These are phyloP conservation scores for Jamesozyma piceae DNA, from an alignment of 805 yeast species.

Conservation along the genomic window DNA sequence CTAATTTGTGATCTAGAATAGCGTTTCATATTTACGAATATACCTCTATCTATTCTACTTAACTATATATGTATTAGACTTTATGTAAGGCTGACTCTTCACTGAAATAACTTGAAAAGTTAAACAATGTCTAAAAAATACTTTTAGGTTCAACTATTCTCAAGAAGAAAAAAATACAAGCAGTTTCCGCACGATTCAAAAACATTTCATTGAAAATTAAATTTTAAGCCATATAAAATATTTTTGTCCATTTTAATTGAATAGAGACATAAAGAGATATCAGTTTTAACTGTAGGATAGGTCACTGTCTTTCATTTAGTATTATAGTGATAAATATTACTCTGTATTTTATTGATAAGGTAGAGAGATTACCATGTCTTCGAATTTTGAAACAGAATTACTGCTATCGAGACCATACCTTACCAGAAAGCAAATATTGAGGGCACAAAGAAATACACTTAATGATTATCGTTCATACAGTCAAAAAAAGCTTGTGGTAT, in stretches of 20 bases:
- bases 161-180: background rate
- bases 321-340: too few species aligned
- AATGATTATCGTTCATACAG: conserved; percentile 41
- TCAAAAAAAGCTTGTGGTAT: conserved; percentile 44
- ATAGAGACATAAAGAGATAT: too few species aligned
- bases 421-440: conserved; percentile 43
- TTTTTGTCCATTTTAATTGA: too few species aligned
- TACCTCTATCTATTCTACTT: too few species aligned
- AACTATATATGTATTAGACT: too few species aligned
- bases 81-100: too few species aligned
- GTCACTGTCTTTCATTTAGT: too few species aligned
- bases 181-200: background rate
- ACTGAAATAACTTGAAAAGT: too few species aligned
- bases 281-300: too few species aligned
- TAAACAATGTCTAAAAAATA: too few species aligned
- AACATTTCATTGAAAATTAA: background rate
- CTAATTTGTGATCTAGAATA: conserved; percentile 1
- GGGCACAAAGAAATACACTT: conserved; percentile 44
- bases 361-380: conserved; percentile 8
- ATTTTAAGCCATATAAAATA: background rate
- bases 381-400: conserved; percentile 19
- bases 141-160: too few species aligned
- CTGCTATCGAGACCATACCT: conserved; percentile 51
- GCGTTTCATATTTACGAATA: conserved; percentile 2
- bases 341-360: background rate